Percentiles rank a stretch among this genome's conserved stretches.
Evolutionary conservation across 2,329 filamentous ascomycete genomes (phyloP).

Genomic region (Gyromitra esculenta): DNA sequence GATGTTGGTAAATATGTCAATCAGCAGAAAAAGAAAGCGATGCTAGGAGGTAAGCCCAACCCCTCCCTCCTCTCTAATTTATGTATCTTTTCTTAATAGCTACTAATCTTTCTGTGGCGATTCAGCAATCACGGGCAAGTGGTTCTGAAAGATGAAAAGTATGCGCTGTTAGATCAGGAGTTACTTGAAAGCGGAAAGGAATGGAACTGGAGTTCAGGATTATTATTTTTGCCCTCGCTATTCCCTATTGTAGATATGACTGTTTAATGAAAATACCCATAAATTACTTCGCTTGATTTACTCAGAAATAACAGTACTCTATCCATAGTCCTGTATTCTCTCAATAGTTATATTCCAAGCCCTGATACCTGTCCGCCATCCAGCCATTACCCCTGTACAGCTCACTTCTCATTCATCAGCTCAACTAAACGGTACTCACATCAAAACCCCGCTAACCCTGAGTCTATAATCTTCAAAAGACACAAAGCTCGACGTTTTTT

Average conservation of each 20-base stretch:
- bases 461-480: too few relatives aligned
- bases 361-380: too few relatives aligned
- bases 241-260: neutral
- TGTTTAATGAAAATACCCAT: conserved; percentile 21
- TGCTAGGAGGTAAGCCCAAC: conserved; percentile 69
- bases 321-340: neutral
- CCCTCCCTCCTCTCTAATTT: neutral
- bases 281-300: neutral
- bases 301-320: neutral
- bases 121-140: conserved; percentile 52
- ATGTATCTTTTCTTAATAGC: neutral
- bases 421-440: too few relatives aligned
- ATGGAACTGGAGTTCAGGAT: conserved; percentile 28
- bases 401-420: too few relatives aligned
- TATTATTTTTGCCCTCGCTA: neutral
- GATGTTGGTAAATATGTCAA: conserved; percentile 88
- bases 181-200: neutral
- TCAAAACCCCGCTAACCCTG: too few relatives aligned
- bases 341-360: neutral
- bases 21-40: conserved; percentile 85
- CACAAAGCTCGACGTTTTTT: too few relatives aligned
- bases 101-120: conserved; percentile 16
- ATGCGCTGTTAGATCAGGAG: neutral
- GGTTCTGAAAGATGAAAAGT: conserved; percentile 44
- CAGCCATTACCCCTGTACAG: too few relatives aligned